Evolutionary conservation across 129 eudicot genomes (phyloP).

Genomic region (Artemisia tridentata): DNA sequence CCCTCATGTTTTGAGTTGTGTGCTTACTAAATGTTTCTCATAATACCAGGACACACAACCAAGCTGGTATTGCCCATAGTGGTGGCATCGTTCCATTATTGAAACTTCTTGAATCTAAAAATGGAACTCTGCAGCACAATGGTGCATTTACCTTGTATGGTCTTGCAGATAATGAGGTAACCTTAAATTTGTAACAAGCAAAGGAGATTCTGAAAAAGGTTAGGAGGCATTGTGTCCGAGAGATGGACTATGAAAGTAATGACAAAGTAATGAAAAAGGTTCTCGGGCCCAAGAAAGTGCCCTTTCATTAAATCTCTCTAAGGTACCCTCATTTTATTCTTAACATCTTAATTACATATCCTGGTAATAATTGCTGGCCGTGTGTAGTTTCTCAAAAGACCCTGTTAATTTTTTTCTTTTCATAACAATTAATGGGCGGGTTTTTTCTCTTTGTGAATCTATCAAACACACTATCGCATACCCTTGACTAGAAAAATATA

Average conservation of each 20-base stretch:
- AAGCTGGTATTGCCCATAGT: too few relatives aligned
- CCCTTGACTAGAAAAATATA: too few relatives aligned
- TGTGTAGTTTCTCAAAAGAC: not conserved
- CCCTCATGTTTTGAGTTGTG: too few relatives aligned
- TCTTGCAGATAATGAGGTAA: constrained; percentile 93
- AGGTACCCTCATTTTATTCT: constrained; percentile 7
- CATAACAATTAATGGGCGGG: too few relatives aligned
- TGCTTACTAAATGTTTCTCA: too few relatives aligned
- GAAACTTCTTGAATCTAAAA: too few relatives aligned
- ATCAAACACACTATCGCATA: too few relatives aligned
- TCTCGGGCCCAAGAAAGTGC: constrained; percentile 16
- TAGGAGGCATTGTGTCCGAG: constrained; percentile 70
- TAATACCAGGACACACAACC: too few relatives aligned
- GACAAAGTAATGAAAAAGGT: too few relatives aligned
- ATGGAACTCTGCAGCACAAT: too few relatives aligned
- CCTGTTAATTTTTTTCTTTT: not conserved
- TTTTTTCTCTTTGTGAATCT: not conserved
- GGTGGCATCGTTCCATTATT: too few relatives aligned
- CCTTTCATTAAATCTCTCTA: constrained; percentile 6
- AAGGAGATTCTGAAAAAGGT: constrained; percentile 50
- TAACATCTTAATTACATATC: too few relatives aligned
- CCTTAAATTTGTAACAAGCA: not conserved
- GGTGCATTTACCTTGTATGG: constrained; percentile 96
- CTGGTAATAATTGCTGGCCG: not conserved
- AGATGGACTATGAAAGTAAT: constrained; percentile 65